phyloP scores from a whole-genome alignment of 768 basidiomycete genomes.

The Termitomyces sp. region DNA sequence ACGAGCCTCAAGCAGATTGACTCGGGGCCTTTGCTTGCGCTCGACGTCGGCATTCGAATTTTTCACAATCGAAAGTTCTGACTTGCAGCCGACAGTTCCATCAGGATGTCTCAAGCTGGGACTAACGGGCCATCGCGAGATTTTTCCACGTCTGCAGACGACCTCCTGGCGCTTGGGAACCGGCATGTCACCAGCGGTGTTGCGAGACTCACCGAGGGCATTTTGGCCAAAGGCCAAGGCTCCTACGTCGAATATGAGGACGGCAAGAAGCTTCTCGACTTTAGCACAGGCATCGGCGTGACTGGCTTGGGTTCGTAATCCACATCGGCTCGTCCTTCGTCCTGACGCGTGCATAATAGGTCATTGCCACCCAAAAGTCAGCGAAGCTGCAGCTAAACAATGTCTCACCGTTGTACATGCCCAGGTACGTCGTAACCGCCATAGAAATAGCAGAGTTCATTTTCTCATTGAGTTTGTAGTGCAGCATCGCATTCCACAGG shows the following conservation, averaged over 20 bases:
- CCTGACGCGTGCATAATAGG: slow-evolving; percentile 34
- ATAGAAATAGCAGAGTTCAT: neutral
- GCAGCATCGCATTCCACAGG: slow-evolving; percentile 83
- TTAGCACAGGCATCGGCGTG: slow-evolving; percentile 86
- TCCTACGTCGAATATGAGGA: slow-evolving; percentile 71
- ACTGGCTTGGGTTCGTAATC: slow-evolving; percentile 63
- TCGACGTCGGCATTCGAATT: neutral
- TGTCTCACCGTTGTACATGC: slow-evolving; percentile 75
- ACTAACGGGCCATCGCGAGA: neutral
- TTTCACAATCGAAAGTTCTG: neutral
- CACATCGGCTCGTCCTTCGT: neutral
- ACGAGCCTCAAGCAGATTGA: slow-evolving; percentile 1
- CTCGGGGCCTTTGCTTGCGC: neutral
- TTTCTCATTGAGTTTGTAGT: slow-evolving; percentile 36
- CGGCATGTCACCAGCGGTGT: slow-evolving; percentile 44
- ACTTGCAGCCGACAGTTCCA: neutral
- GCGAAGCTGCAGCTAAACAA: slow-evolving; percentile 85
- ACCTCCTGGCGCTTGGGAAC: slow-evolving; percentile 34
- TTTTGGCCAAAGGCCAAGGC: slow-evolving; percentile 66
- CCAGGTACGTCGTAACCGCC: slow-evolving; percentile 42
- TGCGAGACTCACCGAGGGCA: slow-evolving; percentile 41
- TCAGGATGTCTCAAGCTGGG: neutral
- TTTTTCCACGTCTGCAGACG: slow-evolving; percentile 8
- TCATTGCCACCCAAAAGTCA: slow-evolving; percentile 84
- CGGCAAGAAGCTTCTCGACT: slow-evolving; percentile 74